Base-by-base conservation (phyloP, 2,329 filamentous ascomycete genomes). In the Metarhizium album region DNA sequence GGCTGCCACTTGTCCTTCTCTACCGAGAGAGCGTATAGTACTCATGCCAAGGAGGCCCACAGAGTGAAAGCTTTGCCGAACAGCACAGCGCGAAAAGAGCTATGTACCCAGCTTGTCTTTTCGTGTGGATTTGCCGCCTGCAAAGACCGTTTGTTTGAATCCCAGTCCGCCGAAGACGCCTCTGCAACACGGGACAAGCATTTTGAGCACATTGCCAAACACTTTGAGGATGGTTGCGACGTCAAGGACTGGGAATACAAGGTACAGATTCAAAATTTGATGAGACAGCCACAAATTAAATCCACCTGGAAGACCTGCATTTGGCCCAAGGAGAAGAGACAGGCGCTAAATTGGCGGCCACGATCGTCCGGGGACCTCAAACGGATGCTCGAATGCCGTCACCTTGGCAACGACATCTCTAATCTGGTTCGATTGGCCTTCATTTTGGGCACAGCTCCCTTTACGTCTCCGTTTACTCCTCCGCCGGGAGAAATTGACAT, bases 191-290 rank as follows among this genome's bases (percentile, higher is more conserved):
- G 67, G 16, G 69, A 73, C 53, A 71, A 69, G 56, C 71, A 71
- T 60, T 72, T 73, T 55, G 71, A 72, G 54, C 70, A 73, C 54
- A 70, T 73, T 49, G 71, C 70, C 38, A 71, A 71, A 57, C 70
- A 73, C 53, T 73, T 73, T 23, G 70, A 72, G 53, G 68, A 70
- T 42, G 68, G 68, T 37, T 69, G 63, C 42, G 66, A 70, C 22
- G 68, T 71, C 16, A 64, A 65, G 50, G 64, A 69, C 43, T 73
- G 70, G 70, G 68, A 72, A 49, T 73, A 72, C 57, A 65, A 64
- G 46, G 62, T 67, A 11, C 68, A 71, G 54, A 58, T 73, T 42
- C 70, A 72, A 53, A 73, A 73, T 54, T 60, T 73, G 20, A 65
- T 73, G 61, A 63, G 71, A 42, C 70, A 73, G 53, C 60, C 64